Percentiles rank a stretch among this genome's conserved stretches.
phyloP scores from a whole-genome alignment of 192 early-diverging fungal species.

The Linnemannia schmuckeri region DNA sequence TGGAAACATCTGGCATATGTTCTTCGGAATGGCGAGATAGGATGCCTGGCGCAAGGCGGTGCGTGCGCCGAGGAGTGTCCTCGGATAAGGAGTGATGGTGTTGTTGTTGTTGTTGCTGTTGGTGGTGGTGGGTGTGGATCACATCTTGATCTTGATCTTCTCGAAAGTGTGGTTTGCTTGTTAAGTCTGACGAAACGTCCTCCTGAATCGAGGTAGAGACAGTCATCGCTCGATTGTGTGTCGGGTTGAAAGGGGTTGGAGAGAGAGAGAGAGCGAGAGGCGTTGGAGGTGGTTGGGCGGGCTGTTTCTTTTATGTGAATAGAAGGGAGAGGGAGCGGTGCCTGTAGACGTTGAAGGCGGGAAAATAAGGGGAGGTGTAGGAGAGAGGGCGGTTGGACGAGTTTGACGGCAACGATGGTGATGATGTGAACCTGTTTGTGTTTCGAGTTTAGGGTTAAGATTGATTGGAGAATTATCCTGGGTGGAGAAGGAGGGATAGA shows the following conservation, averaged over 20 bases:
- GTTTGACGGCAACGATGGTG: neutral
- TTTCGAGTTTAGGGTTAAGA: constrained; percentile 20
- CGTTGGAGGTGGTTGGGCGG: neutral
- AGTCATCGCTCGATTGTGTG: neutral
- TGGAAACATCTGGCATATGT: neutral
- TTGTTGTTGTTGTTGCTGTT: neutral
- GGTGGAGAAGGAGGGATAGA: neutral
- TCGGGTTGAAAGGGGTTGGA: neutral
- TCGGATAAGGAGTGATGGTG: neutral
- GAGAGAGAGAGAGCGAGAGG: neutral
- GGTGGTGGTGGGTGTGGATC: neutral
- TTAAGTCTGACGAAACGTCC: neutral
- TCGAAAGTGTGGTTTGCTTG: constrained; percentile 8
- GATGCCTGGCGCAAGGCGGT: neutral
- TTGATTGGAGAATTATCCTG: neutral
- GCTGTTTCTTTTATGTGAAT: neutral
- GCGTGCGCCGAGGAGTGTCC: neutral
- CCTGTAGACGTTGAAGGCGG: neutral
- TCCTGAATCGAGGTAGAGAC: neutral
- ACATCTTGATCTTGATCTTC: constrained; percentile 12
- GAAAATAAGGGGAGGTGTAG: neutral
- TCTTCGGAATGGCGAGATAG: neutral
- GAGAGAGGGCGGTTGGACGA: neutral
- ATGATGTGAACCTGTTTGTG: constrained; percentile 2
- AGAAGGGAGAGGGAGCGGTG: neutral